These are phyloP conservation scores for Aspergillaceae sp. DNA, from an alignment of 2,329 filamentous ascomycete genomes.

Conservation along the genomic window DNA sequence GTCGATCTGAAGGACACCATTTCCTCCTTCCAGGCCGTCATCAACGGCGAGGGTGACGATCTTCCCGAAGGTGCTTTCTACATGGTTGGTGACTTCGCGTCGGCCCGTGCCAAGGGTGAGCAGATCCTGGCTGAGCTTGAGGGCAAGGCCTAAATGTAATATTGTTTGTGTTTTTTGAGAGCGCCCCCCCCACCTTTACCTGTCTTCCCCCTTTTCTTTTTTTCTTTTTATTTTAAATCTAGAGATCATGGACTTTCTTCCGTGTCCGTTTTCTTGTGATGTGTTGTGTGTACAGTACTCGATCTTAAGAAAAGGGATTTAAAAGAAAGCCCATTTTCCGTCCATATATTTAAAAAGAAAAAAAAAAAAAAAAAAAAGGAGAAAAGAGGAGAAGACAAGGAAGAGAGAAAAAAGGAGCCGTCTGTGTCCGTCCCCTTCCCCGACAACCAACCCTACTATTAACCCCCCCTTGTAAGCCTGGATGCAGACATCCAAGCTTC, in stretches of 20 bases:
- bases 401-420: slow-evolving; percentile 7
- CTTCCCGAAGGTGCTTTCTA: slow-evolving; percentile 92
- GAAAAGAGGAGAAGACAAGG: not conserved
- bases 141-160: slow-evolving; percentile 42
- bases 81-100: slow-evolving; percentile 96
- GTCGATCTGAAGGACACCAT: slow-evolving; percentile 99
- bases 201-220: slow-evolving; percentile 2
- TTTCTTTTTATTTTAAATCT: slow-evolving; percentile 16
- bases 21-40: slow-evolving; percentile 91
- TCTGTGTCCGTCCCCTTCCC: too few relatives aligned
- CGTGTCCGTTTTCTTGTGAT: slow-evolving; percentile 29
- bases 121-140: slow-evolving; percentile 98
- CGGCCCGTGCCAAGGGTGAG: slow-evolving; percentile 92
- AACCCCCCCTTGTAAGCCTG: slow-evolving; percentile 16
- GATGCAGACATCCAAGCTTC: slow-evolving; percentile 20
- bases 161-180: slow-evolving; percentile 24
- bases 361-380: not conserved
- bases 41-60: slow-evolving; percentile 89
- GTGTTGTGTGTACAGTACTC: slow-evolving; percentile 35
- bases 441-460: not conserved
- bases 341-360: not conserved
- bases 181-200: slow-evolving; percentile 15
- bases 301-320: slow-evolving; percentile 28
- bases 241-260: slow-evolving; percentile 20
- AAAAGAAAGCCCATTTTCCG: slow-evolving; percentile 11